These are phyloP conservation scores for Kingdonia uniflora DNA, from an alignment of 164 flowering plant species.

Conservation along the genomic window DNA sequence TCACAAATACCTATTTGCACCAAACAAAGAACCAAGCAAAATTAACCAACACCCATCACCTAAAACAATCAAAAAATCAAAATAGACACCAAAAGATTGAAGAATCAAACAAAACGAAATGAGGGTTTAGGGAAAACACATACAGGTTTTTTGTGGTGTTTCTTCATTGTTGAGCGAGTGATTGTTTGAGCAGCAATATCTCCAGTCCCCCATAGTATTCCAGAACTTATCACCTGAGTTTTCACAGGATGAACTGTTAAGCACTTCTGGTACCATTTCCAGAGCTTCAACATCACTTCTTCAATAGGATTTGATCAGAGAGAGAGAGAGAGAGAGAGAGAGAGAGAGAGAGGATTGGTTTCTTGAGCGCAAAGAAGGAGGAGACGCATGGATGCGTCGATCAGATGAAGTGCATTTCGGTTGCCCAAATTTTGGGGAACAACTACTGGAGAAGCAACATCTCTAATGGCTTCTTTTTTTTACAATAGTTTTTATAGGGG, in stretches of 20 bases:
- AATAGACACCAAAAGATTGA: too few species aligned
- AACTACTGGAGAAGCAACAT: too few species aligned
- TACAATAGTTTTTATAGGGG: too few species aligned
- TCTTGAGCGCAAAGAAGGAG: too few species aligned
- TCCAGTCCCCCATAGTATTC: constrained; percentile 67
- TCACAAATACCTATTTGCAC: neutral
- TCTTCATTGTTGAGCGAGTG: constrained; percentile 33
- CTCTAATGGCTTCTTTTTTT: too few species aligned
- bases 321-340: neutral
- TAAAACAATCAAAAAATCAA: too few species aligned
- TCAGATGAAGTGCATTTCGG: too few species aligned
- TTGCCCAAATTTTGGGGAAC: too few species aligned
- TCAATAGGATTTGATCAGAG: neutral
- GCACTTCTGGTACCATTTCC: constrained; percentile 74
- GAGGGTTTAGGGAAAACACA: constrained; percentile 2
- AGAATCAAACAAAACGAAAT: too few species aligned
- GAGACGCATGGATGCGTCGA: too few species aligned
- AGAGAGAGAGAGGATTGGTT: constrained; percentile 2
- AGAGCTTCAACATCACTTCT: constrained; percentile 35
- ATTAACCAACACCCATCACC: too few species aligned
- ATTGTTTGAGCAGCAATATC: constrained; percentile 64
- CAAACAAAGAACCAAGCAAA: neutral
- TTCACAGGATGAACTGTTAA: constrained; percentile 54
- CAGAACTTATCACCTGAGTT: constrained; percentile 75
- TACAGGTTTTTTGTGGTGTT: constrained; percentile 22